phyloP scores from a whole-genome alignment of 2,329 filamentous ascomycete genomes.

The Colletotrichum orchidophilum region DNA sequence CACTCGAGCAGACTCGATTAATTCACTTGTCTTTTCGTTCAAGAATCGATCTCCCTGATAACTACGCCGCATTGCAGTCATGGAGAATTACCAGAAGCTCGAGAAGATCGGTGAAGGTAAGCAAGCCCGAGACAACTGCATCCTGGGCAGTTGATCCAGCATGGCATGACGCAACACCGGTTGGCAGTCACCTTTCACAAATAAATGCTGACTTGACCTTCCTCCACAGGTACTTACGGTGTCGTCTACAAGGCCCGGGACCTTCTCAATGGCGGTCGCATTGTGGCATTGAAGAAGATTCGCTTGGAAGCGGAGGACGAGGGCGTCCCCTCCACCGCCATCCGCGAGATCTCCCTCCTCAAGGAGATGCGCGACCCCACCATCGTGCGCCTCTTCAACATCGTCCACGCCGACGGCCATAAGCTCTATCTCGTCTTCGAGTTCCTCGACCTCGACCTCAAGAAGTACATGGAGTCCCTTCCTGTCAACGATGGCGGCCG shows the following conservation, averaged over 20 bases:
- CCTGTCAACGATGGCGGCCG: conserved; percentile 86
- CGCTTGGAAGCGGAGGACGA: conserved; percentile 95
- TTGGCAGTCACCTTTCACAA: background rate
- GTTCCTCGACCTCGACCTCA: conserved; percentile 89
- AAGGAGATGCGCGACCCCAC: conserved; percentile 95
- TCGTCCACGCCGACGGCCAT: conserved; percentile 93
- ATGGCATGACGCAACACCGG: conserved; percentile 4
- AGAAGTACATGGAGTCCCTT: conserved; percentile 95
- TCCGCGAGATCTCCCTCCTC: conserved; percentile 91
- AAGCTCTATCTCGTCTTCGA: conserved; percentile 95
- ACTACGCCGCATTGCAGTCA: conserved; percentile 47
- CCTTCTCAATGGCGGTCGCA: conserved; percentile 81
- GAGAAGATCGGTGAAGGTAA: conserved; percentile 96
- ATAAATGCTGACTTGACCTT: background rate
- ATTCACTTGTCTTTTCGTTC: background rate
- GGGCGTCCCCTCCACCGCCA: conserved; percentile 90
- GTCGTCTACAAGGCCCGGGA: conserved; percentile 96
- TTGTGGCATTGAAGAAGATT: conserved; percentile 95
- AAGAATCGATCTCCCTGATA: conserved; percentile 1
- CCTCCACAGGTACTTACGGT: conserved; percentile 82
- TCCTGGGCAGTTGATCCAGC: background rate
- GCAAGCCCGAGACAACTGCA: conserved; percentile 38
- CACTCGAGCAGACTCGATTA: background rate
- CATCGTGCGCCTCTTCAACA: conserved; percentile 88
- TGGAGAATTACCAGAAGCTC: conserved; percentile 97